Percentiles rank a stretch among this genome's conserved stretches.
Evolutionary conservation across 352 stramenopile genomes (phyloP).

Genomic region (Phytophthora vignae): DNA sequence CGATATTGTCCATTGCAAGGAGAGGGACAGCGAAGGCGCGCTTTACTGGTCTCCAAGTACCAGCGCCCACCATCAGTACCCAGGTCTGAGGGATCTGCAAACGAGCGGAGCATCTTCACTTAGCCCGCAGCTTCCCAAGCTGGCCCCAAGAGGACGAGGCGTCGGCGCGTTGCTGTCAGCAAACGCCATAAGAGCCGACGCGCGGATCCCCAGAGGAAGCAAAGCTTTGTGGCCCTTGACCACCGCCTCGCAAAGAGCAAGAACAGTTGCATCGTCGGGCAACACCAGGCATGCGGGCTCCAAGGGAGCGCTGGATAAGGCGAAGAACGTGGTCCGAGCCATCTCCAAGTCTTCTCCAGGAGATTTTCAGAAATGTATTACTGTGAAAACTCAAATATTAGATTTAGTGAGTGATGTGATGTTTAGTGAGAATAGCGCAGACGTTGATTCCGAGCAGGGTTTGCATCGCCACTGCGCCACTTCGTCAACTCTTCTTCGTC

Average conservation of each 20-base stretch:
- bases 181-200: not conserved
- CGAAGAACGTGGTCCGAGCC: too few relatives aligned
- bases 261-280: not conserved
- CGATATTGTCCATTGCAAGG: too few relatives aligned
- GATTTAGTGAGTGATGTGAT: too few relatives aligned
- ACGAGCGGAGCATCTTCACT: not conserved
- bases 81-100: not conserved
- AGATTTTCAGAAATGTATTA: too few relatives aligned
- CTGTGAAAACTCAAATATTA: too few relatives aligned
- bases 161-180: not conserved
- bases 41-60: not conserved
- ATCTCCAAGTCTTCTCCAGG: too few relatives aligned
- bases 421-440: too few relatives aligned
- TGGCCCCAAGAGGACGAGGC: not conserved
- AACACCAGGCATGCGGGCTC: not conserved
- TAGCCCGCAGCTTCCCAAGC: not conserved
- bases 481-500: too few relatives aligned
- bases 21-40: too few relatives aligned
- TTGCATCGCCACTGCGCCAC: too few relatives aligned
- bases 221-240: not conserved
- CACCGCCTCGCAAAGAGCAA: not conserved
- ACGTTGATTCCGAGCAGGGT: too few relatives aligned
- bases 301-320: too few relatives aligned
- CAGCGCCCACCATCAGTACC: not conserved
- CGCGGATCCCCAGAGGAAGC: not conserved